phyloP scores from a whole-genome alignment of 2,329 filamentous ascomycete species.

The Colletotrichum eremochloae region DNA sequence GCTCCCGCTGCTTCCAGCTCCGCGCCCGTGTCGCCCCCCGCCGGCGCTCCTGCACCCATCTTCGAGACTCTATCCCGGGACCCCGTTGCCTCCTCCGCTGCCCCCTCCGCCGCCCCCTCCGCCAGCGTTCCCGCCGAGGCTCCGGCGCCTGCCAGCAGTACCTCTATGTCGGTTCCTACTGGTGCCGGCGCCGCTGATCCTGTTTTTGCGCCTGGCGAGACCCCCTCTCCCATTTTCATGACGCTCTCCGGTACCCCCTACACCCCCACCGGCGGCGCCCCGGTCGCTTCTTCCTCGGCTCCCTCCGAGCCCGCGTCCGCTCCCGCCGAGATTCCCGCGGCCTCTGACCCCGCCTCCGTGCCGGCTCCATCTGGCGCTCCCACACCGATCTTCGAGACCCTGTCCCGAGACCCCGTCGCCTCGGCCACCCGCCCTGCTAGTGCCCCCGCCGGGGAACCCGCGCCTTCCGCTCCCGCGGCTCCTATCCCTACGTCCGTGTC shows the following conservation, averaged over 20 bases:
- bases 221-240: constrained; percentile 30
- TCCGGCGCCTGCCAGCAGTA: neutral
- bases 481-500: neutral
- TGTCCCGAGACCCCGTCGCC: neutral
- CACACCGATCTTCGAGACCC: neutral
- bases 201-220: constrained; percentile 22
- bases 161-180: constrained; percentile 16
- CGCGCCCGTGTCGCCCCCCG: constrained; percentile 7
- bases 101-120: neutral
- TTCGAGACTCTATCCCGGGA: constrained; percentile 1
- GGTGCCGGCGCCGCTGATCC: constrained; percentile 20
- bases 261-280: neutral
- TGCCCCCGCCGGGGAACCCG: neutral
- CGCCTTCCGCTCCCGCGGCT: neutral
- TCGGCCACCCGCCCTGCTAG: no score
- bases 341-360: neutral
- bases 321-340: neutral
- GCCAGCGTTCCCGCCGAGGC: neutral
- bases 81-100: neutral
- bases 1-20: neutral
- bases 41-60: constrained; percentile 2
- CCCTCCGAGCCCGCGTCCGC: neutral
- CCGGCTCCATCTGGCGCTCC: constrained; percentile 13
- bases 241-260: constrained; percentile 33
- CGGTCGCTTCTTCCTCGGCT: neutral